A percentile compares a stretch with the other conserved stretches of the same genome.
These are phyloP conservation scores for Pulveroboletus ravenelii DNA, from an alignment of 768 basidiomycete species.

Conservation along the genomic window DNA sequence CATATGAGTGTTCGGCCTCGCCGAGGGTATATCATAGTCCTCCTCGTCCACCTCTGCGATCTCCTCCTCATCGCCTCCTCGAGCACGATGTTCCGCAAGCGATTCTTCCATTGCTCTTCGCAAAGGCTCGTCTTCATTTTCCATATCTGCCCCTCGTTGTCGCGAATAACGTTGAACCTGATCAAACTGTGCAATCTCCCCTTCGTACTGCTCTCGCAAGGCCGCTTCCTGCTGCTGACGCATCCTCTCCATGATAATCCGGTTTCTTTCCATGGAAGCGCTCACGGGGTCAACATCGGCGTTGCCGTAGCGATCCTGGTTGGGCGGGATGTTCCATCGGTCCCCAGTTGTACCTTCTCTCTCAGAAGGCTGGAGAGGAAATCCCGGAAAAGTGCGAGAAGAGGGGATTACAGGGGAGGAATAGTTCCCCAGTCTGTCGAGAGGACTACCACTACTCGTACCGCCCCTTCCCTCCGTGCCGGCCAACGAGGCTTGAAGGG, in stretches of 20 bases:
- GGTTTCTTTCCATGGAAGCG: constrained; percentile 64
- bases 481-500: constrained; percentile 75
- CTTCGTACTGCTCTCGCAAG: constrained; percentile 53
- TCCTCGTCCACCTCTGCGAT: constrained; percentile 23
- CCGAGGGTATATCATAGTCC: constrained; percentile 6
- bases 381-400: constrained; percentile 26
- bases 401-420: constrained; percentile 24
- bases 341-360: constrained; percentile 13
- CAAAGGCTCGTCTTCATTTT: constrained; percentile 55
- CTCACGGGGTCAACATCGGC: constrained; percentile 49
- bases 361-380: constrained; percentile 12
- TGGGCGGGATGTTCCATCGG: constrained; percentile 23
- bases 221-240: constrained; percentile 63
- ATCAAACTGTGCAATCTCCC: constrained; percentile 31
- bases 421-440: constrained; percentile 13
- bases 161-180: constrained; percentile 3
- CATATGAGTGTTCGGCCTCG: constrained; percentile 1
- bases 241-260: constrained; percentile 58
- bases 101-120: constrained; percentile 38
- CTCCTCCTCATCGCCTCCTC: constrained; percentile 18
- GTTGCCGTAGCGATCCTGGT: constrained; percentile 28
- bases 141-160: constrained; percentile 13
- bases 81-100: constrained; percentile 16
- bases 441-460: constrained; percentile 4
- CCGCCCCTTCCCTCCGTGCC: constrained; percentile 9